phyloP scores from a whole-genome alignment of 495 filamentous ascomycete genomes.

The Penicillium chermesinum region DNA sequence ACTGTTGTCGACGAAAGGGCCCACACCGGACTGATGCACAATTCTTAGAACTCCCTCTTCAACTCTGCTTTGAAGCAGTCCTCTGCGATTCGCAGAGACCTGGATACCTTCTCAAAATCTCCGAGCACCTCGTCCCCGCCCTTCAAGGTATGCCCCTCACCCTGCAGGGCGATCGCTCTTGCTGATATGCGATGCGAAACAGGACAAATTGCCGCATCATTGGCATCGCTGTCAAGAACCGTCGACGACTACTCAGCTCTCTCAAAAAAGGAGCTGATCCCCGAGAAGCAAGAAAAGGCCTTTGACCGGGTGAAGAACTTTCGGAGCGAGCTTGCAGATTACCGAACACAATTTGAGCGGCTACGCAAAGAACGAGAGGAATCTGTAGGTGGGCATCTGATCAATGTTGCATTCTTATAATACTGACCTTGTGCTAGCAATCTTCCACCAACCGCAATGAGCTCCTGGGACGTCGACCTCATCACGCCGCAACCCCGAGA shows the following conservation, averaged over 20 bases:
- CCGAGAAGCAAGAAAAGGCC: slow-evolving; percentile 86
- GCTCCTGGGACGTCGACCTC: slow-evolving; percentile 84
- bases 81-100: slow-evolving; percentile 78
- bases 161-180: neutral
- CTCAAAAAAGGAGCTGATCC: slow-evolving; percentile 80
- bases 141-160: slow-evolving; percentile 49
- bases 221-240: slow-evolving; percentile 84
- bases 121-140: slow-evolving; percentile 56
- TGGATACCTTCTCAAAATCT: slow-evolving; percentile 65
- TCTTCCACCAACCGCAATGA: slow-evolving; percentile 72
- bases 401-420: slow-evolving; percentile 6
- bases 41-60: slow-evolving; percentile 78
- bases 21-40: neutral
- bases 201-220: slow-evolving; percentile 78
- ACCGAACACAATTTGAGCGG: slow-evolving; percentile 66
- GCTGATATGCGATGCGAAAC: slow-evolving; percentile 15
- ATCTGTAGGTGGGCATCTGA: slow-evolving; percentile 38
- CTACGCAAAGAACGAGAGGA: slow-evolving; percentile 74
- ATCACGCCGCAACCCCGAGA: slow-evolving; percentile 83
- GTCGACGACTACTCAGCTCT: slow-evolving; percentile 87
- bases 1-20: neutral
- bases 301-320: slow-evolving; percentile 81
- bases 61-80: slow-evolving; percentile 94
- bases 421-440: slow-evolving; percentile 35
- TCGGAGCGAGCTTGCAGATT: slow-evolving; percentile 73